Conservation (phyloP, 352 stramenopile species). For the Peronospora belbahrii region DNA sequence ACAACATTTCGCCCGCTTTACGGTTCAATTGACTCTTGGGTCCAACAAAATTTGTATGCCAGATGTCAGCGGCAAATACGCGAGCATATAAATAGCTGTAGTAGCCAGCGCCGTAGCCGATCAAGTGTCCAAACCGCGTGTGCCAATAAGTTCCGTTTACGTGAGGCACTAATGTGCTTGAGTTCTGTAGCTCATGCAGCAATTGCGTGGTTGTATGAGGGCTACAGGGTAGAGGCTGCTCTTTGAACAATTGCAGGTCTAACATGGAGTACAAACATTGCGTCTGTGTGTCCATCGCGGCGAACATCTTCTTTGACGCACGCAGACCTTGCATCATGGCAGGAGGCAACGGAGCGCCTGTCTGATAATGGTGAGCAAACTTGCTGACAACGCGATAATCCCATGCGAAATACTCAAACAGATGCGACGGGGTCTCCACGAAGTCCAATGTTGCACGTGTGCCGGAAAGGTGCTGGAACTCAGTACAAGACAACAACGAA, state of each 20-base stretch:
- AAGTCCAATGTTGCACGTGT: slow-evolving; percentile 92
- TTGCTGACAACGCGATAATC: slow-evolving; percentile 80
- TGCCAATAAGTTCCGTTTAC: slow-evolving; percentile 79
- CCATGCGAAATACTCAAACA: slow-evolving; percentile 96
- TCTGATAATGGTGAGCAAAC: slow-evolving; percentile 82
- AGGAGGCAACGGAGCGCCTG: slow-evolving; percentile 63
- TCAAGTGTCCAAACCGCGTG: slow-evolving; percentile 83
- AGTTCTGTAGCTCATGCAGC: slow-evolving; percentile 60
- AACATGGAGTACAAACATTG: slow-evolving; percentile 81
- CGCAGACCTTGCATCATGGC: slow-evolving; percentile 70
- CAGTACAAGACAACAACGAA: slow-evolving; percentile 91
- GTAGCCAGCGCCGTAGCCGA: slow-evolving; percentile 87
- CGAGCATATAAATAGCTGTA: slow-evolving; percentile 89
- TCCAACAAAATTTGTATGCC: slow-evolving; percentile 63
- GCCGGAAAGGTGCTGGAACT: slow-evolving; percentile 96
- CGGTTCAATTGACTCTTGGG: slow-evolving; percentile 43
- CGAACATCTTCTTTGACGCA: slow-evolving; percentile 83
- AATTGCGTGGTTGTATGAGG: slow-evolving; percentile 47
- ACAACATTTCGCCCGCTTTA: slow-evolving; percentile 50
- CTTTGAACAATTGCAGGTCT: slow-evolving; percentile 62
- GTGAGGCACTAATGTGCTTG: slow-evolving; percentile 64
- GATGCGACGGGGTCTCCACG: slow-evolving; percentile 92
- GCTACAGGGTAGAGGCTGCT: slow-evolving; percentile 35
- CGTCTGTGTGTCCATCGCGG: slow-evolving; percentile 83
- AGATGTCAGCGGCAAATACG: slow-evolving; percentile 87